Evolutionary conservation across 305 asterid species (phyloP), one percentile per base, ranked within the genome.

Genomic region (Coffea humblotiana): DNA sequence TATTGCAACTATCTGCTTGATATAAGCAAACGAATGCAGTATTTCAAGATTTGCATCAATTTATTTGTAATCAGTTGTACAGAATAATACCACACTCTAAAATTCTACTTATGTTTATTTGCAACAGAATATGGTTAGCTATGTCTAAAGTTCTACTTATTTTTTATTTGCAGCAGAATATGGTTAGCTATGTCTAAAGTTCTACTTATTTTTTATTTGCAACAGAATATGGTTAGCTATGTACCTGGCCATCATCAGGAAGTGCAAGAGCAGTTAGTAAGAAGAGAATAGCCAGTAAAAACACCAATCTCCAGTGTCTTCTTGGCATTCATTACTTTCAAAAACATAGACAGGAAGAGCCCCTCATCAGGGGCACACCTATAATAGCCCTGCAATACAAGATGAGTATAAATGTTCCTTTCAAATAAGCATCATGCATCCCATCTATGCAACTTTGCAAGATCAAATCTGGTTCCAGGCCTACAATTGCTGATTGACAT

Each of bases 211-310:
- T 64, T 12, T 12, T 11, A 32, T n/a, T 64, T n/a, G 69, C 16
- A 25, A n/a, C 4, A 64, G 19, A 64, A 64, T 64, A 37, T 11
- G 69, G n/a, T 54, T 16, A 25, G 69, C 37, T 12, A 64, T 27
- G 2, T 27, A 27, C 69, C 43, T 64, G 69, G 69, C 74, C 86
- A 70, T 85, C 76, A 2, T 77, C 48, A 29, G 88, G 86, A 11
- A 85, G 84, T 43, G 88, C 84, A 77, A 85, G 84, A 14, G 88
- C 86, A 40, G 88, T 85, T 85, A 0, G 61, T 79, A 58, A 85
- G 54, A 74, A 85, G 81, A 14, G 88, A 85, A 76, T 85, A 85
- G 67, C 88, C 88, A 9, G 88, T 85, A 23, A 85, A 85, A 54
- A 85, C 88, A 23, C 88, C 88, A 16, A 85, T 60, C 72, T 85